Conservation (phyloP, 192 early-diverging fungal species). For the Glomus cerebriforme region DNA sequence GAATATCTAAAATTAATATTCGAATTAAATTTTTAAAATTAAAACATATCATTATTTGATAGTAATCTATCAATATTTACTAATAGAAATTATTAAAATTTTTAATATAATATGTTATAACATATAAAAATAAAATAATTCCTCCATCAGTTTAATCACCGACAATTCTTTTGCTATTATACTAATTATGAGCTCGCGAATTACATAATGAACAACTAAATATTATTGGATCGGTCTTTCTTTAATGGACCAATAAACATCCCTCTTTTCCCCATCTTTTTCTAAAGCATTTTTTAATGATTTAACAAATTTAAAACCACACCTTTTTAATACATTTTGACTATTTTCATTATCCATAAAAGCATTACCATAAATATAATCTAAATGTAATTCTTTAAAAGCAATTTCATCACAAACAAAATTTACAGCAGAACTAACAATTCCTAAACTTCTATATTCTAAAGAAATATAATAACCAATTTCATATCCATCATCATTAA, state of each 20-base stretch:
- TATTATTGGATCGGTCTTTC: not conserved
- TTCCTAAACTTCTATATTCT: not conserved
- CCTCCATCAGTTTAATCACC: no score
- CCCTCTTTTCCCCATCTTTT: not conserved
- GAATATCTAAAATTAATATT: no score
- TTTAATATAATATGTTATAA: no score
- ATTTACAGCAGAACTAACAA: not conserved
- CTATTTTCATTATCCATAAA: not conserved
- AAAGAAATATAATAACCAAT: constrained; percentile 15
- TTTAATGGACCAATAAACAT: not conserved
- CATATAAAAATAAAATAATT: no score
- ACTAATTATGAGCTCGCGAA: no score
- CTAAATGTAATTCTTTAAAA: not conserved
- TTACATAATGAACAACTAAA: no score
- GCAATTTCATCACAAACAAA: constrained; percentile 22
- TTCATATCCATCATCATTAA: not conserved
- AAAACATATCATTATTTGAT: no score
- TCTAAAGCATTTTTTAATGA: not conserved
- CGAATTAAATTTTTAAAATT: no score
- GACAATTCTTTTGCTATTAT: no score
- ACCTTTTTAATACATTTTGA: not conserved
- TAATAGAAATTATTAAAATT: no score
- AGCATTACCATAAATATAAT: not conserved
- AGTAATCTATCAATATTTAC: no score
- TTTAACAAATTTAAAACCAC: not conserved